These are phyloP conservation scores for Phycomyces nitens DNA, from an alignment of 192 early-diverging fungal genomes.

Conservation along the genomic window DNA sequence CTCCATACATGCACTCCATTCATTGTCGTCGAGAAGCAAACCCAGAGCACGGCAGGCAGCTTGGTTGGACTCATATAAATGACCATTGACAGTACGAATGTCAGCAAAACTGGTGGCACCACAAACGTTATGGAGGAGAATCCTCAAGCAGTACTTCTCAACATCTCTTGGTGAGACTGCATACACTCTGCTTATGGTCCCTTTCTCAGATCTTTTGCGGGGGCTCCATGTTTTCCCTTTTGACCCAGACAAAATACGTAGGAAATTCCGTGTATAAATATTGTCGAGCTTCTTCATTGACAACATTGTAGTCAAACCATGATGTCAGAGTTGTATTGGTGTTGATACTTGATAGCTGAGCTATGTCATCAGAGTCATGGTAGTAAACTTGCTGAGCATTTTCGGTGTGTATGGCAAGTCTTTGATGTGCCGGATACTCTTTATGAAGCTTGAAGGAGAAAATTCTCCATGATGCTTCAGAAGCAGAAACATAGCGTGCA, in stretches of 20 bases:
- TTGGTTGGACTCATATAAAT: background rate
- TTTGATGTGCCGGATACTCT: constrained; percentile 21
- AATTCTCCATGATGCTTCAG: constrained; percentile 30
- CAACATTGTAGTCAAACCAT: background rate
- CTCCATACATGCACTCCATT: constrained; percentile 2
- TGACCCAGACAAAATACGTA: background rate
- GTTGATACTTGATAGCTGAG: background rate
- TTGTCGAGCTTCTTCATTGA: background rate
- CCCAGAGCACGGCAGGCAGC: background rate
- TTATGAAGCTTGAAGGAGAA: constrained; percentile 26
- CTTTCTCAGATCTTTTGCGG: background rate
- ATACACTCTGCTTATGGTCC: background rate
- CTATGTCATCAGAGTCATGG: background rate
- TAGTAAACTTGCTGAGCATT: constrained; percentile 11
- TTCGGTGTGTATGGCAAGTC: constrained; percentile 23
- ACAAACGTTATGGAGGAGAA: background rate
- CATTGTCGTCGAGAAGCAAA: background rate
- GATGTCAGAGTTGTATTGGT: background rate
- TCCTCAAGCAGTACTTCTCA: background rate
- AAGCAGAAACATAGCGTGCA: constrained; percentile 23
- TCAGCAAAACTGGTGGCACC: background rate
- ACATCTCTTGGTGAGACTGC: background rate
- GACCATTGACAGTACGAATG: background rate
- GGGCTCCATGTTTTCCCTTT: too few relatives aligned
- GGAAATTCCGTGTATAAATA: background rate